phyloP scores from a whole-genome alignment of 306 rosid species.

The Cucumis sativus region Cucumber_9930_V3 NC_026657.2:39625001-39625500 shows the following conservation, averaged over 20 bases:
- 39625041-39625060: background rate
- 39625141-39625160: background rate
- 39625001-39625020: background rate
- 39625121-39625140: background rate
- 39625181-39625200: background rate
- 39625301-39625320: background rate
- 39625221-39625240: background rate
- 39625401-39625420: slow-evolving; percentile 7
- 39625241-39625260: background rate
- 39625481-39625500: slow-evolving; percentile 99
- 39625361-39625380: slow-evolving; percentile 8
- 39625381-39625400: background rate
- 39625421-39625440: slow-evolving; percentile 73
- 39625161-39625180: background rate
- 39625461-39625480: slow-evolving; percentile 99
- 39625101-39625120: background rate
- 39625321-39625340: slow-evolving; percentile 24
- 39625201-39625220: background rate
- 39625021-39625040: background rate
- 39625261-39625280: background rate
- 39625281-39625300: background rate
- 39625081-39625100: background rate
- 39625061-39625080: background rate
- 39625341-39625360: slow-evolving; percentile 19
- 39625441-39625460: slow-evolving; percentile 99